These are phyloP conservation scores for Termitomyces sp. DNA, from an alignment of 768 basidiomycete genomes.

Conservation along the genomic window DNA sequence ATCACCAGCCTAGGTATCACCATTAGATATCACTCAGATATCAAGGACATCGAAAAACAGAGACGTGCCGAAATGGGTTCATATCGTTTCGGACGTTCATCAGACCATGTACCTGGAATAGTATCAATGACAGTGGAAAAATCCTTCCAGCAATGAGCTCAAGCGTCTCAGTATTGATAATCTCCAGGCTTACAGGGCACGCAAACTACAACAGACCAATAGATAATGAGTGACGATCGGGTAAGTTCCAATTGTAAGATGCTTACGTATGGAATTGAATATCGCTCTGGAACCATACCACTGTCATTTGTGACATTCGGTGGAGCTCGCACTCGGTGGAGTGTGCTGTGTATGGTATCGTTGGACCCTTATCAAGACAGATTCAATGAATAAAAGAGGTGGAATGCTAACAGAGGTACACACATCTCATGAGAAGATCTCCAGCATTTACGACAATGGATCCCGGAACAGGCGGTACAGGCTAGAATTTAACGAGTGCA, in stretches of 20 bases:
- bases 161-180: not conserved
- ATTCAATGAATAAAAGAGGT: not conserved
- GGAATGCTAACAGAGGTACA: not conserved
- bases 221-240: not conserved
- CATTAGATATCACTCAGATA: not conserved
- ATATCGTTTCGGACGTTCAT: conserved; percentile 42
- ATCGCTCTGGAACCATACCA: conserved; percentile 43
- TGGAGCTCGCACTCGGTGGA: conserved; percentile 49
- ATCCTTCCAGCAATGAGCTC: conserved; percentile 27
- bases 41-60: not conserved
- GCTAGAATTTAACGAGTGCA: conserved; percentile 13
- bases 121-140: conserved; percentile 38
- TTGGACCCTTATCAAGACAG: conserved; percentile 31
- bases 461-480: conserved; percentile 38
- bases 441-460: conserved; percentile 48
- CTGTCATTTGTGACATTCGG: conserved; percentile 14
- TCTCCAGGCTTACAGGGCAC: conserved; percentile 21
- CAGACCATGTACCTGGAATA: conserved; percentile 47
- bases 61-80: conserved; percentile 34
- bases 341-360: conserved; percentile 41
- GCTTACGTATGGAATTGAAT: conserved; percentile 59
- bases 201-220: conserved; percentile 21
- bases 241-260: not conserved
- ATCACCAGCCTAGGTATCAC: conserved; percentile 22
- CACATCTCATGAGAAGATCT: conserved; percentile 47